Evolutionary conservation across 352 stramenopile species (phyloP).

Genomic region (Phytophthora fragariaefolia): DNA sequence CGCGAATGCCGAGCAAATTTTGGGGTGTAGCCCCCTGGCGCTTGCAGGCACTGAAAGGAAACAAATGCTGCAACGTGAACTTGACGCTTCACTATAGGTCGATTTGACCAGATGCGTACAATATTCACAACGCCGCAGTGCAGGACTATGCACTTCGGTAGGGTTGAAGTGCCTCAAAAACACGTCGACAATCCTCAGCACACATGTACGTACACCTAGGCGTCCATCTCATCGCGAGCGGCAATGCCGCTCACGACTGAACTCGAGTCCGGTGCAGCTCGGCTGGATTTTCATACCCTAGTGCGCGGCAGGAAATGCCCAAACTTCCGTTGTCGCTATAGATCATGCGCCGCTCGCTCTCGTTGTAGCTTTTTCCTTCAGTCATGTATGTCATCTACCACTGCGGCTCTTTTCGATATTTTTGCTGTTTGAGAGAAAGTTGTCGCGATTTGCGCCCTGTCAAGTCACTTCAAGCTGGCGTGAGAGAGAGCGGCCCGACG

Average conservation of each 20-base stretch:
- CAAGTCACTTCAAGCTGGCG: conserved; percentile 23
- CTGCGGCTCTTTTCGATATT: conserved; percentile 32
- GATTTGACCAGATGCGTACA: neutral
- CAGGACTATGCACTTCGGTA: neutral
- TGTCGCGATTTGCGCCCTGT: conserved; percentile 29
- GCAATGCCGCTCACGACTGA: conserved; percentile 13
- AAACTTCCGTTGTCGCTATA: conserved; percentile 24
- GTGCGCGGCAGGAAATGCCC: conserved; percentile 16
- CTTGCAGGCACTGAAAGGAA: conserved; percentile 1
- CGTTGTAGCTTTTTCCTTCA: neutral
- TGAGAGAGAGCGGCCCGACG: conserved; percentile 22
- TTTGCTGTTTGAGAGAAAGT: conserved; percentile 40
- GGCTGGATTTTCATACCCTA: conserved; percentile 31
- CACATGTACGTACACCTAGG: neutral
- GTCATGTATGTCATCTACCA: too few relatives aligned
- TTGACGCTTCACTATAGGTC: neutral
- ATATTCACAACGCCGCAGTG: neutral
- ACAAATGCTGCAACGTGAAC: conserved; percentile 1
- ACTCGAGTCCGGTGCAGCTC: conserved; percentile 11
- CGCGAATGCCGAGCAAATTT: conserved; percentile 24
- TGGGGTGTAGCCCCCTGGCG: conserved; percentile 17
- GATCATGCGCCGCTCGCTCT: neutral
- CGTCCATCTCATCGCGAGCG: conserved; percentile 24
- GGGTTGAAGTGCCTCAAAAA: conserved; percentile 26
- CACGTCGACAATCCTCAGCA: neutral